Evolutionary conservation across 1,284 basidiomycete genomes (phyloP).

Genomic region (Lentinula novae-zelandiae): DNA sequence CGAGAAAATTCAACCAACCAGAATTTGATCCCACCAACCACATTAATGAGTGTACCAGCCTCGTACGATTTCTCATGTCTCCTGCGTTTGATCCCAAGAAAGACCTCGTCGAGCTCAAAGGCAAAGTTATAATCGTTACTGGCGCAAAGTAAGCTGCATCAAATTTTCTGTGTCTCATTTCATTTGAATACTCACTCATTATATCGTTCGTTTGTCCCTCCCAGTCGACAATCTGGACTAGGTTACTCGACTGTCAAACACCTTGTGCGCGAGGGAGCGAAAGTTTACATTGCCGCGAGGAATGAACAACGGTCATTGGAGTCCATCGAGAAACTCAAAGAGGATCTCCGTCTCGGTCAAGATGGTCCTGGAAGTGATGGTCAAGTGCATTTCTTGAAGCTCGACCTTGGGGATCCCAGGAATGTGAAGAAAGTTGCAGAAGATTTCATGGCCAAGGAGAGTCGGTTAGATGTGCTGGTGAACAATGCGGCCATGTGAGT

Average conservation of each 20-base stretch:
- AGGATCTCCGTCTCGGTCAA: slow-evolving; percentile 26
- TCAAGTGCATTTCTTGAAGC: slow-evolving; percentile 37
- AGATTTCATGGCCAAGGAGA: slow-evolving; percentile 27
- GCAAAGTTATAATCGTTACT: slow-evolving; percentile 38
- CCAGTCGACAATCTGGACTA: slow-evolving; percentile 32
- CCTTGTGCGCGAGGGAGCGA: slow-evolving; percentile 39
- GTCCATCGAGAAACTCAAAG: slow-evolving; percentile 34
- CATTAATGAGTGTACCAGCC: not conserved
- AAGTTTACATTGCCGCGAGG: slow-evolving; percentile 43
- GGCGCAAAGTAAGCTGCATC: slow-evolving; percentile 33
- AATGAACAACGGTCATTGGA: slow-evolving; percentile 32
- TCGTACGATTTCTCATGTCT: not conserved
- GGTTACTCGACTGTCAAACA: slow-evolving; percentile 40
- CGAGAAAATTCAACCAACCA: no score
- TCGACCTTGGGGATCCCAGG: slow-evolving; percentile 42
- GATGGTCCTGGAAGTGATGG: slow-evolving; percentile 31
- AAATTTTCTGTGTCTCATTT: no score
- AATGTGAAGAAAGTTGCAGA: slow-evolving; percentile 39
- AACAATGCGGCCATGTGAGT: slow-evolving; percentile 40
- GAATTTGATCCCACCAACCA: no score
- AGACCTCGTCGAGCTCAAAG: slow-evolving; percentile 25
- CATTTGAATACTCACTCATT: slow-evolving; percentile 8
- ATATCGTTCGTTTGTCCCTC: not conserved
- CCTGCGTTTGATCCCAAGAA: slow-evolving; percentile 21
- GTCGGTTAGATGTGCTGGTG: slow-evolving; percentile 35